Evolutionary conservation across 768 basidiomycete species (phyloP), one percentile per base, ranked within the genome.

Genomic region (Pisolithus albus): DNA sequence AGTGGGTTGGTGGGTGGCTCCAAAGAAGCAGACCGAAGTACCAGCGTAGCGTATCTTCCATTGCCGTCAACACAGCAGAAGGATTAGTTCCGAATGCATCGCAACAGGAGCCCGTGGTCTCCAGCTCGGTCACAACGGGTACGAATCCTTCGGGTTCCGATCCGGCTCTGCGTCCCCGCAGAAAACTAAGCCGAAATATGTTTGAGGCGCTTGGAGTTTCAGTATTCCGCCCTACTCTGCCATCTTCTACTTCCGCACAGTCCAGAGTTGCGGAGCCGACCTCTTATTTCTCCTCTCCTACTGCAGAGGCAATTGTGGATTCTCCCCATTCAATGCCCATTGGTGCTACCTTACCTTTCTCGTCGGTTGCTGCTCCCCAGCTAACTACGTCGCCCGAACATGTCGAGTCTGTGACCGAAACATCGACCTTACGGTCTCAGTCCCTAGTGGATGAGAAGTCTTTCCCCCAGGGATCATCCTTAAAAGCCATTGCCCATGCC

Each of bases 1-100:
- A 85, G 45, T 90, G 88, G 88, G 80, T 89, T 75, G 86, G 87
- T 0, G 81, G 78, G 0, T 86, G 80, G 82, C 83, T 86, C 75
- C 72, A 70, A 16, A 83, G 82, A 62, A 74, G 78, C 32, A 78
- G 68, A 56, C 43, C 62, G 34, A 72, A 64, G 51, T 54, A 56
- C 16, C 53, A 59, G n/a, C 61, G 65, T 21, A 51, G 59, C 45
- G 16, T 64, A n/a, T 46, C 60, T 21, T 44, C 52, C 7, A 15
- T 52, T 7, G 13, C 54, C 38, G 61, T 58, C 55, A 69, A 56
- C 38, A 60, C 67, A 24, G 21, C 8, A 18, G 7, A 24, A 34
- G 62, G 66, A 39, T 28, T 42, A 1, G 30, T 48, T 16, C 55
- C 51, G 55, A 64, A 60, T 36, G 58, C 52, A 18, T 51, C 57